Percentiles rank a stretch among this genome's conserved stretches.
Evolutionary conservation across 2,329 filamentous ascomycete genomes (phyloP).

Genomic region (Aspergillus aculeatus): DNA sequence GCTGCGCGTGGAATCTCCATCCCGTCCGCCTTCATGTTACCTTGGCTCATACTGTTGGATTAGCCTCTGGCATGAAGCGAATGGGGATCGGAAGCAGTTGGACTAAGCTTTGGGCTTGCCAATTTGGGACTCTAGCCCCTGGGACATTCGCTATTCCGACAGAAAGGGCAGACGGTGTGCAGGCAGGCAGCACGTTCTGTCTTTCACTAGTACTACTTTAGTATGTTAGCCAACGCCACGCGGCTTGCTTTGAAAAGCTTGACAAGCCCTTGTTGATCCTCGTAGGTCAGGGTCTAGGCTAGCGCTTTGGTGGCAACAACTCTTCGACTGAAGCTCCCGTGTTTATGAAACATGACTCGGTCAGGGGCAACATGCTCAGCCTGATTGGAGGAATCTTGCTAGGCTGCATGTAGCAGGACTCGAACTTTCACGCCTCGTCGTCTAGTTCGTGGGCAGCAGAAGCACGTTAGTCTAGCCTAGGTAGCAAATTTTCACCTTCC

Average conservation of each 20-base stretch:
- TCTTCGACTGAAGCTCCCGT: background rate
- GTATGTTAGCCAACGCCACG: background rate
- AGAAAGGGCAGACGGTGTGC: background rate
- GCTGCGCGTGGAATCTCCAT: background rate
- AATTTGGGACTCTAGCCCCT: background rate
- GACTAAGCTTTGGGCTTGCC: background rate
- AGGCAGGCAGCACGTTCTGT: background rate
- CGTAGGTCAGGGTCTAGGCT: background rate
- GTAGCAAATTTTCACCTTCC: background rate
- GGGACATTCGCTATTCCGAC: background rate
- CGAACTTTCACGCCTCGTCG: too few species aligned
- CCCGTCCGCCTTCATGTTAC: background rate
- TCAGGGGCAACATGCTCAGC: background rate
- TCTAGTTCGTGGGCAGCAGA: too few species aligned
- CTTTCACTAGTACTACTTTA: background rate
- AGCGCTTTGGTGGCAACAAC: too few species aligned
- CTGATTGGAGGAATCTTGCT: background rate
- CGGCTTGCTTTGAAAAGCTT: background rate
- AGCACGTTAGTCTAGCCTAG: background rate
- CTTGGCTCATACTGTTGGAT: background rate
- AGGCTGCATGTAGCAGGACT: too few species aligned
- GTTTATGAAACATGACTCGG: background rate
- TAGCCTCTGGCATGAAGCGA: background rate
- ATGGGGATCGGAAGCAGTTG: background rate
- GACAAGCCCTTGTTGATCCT: background rate